Evolutionary conservation across 192 early-diverging fungal genomes (phyloP), one percentile per base, ranked within the genome.

Genomic region (Coemansia sp.): DNA sequence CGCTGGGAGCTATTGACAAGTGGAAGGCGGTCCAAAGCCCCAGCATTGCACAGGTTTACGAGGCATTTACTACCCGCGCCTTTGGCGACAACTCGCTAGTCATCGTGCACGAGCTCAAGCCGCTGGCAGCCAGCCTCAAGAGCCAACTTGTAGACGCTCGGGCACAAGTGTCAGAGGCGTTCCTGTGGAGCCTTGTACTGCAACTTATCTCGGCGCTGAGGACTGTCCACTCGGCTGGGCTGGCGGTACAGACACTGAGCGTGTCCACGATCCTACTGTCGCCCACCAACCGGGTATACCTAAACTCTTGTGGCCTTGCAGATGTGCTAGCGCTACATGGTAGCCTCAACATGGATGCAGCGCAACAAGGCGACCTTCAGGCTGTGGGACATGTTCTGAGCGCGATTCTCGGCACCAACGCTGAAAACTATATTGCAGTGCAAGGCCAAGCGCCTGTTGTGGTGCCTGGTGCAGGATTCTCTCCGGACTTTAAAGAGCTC

Each of bases 21-120:
- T 99, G 98, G 98, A 84, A 88, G 45, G 67, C 86, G 50, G 86
- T 98, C 16, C 83, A 88, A 40, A 93, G 94, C 70, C 86, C 94
- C 11, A 92, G 89, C 61, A 82, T 98, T 56, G 93, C 94, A 7
- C 92, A 89, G 30, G 84, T 98, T 24, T 85, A 91, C 15, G 96
- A 98, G 78, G 98, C 92, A 24, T 98, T 99, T 69, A 95, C 96
- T 1, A 98, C 95, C 6, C 92, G 90, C 44, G 93, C 93, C 2
- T 98, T 98, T 88, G 95, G 94, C 15, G 96, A 98, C 71, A 87
- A 91, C 65, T 83, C 97, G n/a, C 84, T 99, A n/a, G 88, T 98
- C 10, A 87, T 99, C 69, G 95, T 98, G 5, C 96, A 94, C 72
- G 96, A 98, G 73, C 97, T 92, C 75, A 91, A 95, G 82, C 96